Conservation (phyloP, 257 asterid genomes). For the Ophiorrhiza pumila region DNA sequence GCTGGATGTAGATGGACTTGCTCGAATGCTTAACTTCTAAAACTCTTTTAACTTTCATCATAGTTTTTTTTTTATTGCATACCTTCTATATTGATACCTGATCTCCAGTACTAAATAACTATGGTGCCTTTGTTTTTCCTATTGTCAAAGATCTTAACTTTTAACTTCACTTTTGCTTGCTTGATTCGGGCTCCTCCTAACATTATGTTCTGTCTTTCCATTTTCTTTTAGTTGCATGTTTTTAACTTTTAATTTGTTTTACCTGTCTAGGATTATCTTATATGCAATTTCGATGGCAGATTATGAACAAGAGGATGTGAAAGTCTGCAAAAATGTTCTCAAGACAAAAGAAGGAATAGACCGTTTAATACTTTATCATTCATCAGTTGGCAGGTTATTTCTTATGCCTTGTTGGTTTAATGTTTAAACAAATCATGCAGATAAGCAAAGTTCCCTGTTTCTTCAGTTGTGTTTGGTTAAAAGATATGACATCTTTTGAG, state of each 20-base stretch:
- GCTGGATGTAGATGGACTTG: background rate
- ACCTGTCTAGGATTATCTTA: conserved; percentile 59
- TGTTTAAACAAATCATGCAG: background rate
- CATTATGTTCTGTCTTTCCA: background rate
- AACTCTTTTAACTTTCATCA: background rate
- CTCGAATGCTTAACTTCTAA: background rate
- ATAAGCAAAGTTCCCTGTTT: background rate
- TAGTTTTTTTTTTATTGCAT: background rate
- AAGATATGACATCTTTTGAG: too few species aligned
- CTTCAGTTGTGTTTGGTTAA: too few species aligned
- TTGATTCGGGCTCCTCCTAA: background rate
- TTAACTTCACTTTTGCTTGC: background rate
- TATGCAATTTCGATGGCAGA: conserved; percentile 75
- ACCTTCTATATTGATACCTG: background rate
- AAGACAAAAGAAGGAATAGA: conserved; percentile 66
- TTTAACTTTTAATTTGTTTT: background rate
- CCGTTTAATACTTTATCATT: conserved; percentile 66
- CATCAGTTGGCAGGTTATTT: conserved; percentile 82
- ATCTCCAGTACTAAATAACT: background rate
- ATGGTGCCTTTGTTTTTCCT: background rate
- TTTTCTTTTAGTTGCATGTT: background rate
- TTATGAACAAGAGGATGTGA: conserved; percentile 63
- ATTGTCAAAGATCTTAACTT: background rate
- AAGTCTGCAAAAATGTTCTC: conserved; percentile 49
- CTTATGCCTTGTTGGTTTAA: conserved; percentile 11